A percentile compares a stretch with the other conserved stretches of the same genome.
Evolutionary conservation across 2,329 filamentous ascomycete species (phyloP).

Genomic region (Fusarium begoniae): DNA sequence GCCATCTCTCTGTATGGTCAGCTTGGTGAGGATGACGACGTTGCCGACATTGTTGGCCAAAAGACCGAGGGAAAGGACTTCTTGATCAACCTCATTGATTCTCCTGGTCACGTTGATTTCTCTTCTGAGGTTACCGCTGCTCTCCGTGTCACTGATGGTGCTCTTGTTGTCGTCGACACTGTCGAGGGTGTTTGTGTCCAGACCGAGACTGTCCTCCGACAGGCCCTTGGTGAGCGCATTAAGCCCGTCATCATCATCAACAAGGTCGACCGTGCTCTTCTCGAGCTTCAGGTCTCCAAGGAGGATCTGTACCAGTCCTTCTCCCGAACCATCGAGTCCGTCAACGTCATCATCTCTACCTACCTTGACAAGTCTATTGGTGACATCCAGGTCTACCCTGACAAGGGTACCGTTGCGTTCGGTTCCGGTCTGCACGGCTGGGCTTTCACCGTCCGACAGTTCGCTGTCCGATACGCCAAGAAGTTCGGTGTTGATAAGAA

Average conservation of each 20-base stretch:
- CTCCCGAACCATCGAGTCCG: constrained; percentile 98
- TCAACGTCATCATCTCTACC: constrained; percentile 99
- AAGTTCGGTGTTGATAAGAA: constrained; percentile 99
- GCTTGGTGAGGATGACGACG: constrained; percentile 81
- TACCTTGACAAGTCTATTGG: constrained; percentile 97
- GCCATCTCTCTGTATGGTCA: constrained; percentile 97
- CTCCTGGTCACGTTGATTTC: constrained; percentile 99
- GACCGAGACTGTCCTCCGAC: constrained; percentile 98
- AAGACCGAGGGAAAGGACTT: constrained; percentile 93
- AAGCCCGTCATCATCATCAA: constrained; percentile 99
- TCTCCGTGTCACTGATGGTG: constrained; percentile 99
- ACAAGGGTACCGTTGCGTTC: constrained; percentile 98
- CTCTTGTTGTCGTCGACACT: constrained; percentile 99
- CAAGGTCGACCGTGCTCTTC: constrained; percentile 99
- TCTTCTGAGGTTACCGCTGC: constrained; percentile 99
- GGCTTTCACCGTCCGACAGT: constrained; percentile 99
- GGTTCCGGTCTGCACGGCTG: constrained; percentile 99
- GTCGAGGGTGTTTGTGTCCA: constrained; percentile 99
- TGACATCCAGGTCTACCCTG: constrained; percentile 98
- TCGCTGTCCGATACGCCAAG: constrained; percentile 96
- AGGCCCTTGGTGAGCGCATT: constrained; percentile 99
- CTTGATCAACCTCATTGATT: constrained; percentile 99
- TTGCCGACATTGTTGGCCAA: constrained; percentile 92
- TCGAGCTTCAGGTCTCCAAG: constrained; percentile 98
- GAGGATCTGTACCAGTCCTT: constrained; percentile 99